Conservation (phyloP, 176 grass and related monocot genomes). For the Juncus effusus region DNA sequence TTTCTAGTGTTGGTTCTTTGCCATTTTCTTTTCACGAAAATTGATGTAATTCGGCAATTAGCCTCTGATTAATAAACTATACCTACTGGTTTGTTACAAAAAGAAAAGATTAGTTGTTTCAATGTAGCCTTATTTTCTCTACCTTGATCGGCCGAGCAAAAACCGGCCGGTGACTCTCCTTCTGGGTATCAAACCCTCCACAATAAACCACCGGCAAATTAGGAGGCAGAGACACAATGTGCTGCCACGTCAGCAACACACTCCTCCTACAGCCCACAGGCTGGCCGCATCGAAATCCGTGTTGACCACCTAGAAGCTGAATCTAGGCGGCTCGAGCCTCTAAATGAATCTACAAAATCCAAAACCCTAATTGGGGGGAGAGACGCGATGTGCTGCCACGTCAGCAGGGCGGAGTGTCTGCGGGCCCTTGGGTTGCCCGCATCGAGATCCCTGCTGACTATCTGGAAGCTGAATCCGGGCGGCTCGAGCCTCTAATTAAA, state of each 20-base stretch:
- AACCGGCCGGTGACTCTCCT: slow-evolving; percentile 96
- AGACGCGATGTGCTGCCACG: slow-evolving; percentile 98
- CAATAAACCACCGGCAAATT: slow-evolving; percentile 95
- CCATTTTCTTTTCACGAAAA: no score
- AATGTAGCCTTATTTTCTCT: not conserved
- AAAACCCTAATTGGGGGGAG: slow-evolving; percentile 82
- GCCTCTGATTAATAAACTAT: no score
- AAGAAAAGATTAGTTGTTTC: no score
- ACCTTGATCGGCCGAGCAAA: slow-evolving; percentile 99
- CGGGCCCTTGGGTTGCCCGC: slow-evolving; percentile 84
- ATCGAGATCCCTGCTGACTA: slow-evolving; percentile 95
- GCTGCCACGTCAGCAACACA: slow-evolving; percentile 93
- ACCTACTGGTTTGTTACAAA: no score
- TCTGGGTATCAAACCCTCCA: slow-evolving; percentile 92
- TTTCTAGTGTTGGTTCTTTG: no score
- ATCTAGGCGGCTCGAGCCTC: slow-evolving; percentile 82
- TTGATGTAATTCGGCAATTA: no score
- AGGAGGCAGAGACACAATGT: slow-evolving; percentile 87
- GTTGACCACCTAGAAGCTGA: slow-evolving; percentile 96
- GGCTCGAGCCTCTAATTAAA: slow-evolving; percentile 51
- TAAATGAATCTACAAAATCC: not conserved
- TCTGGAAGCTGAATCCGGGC: slow-evolving; percentile 94
- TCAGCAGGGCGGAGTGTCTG: slow-evolving; percentile 86
- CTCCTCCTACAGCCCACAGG: slow-evolving; percentile 87
- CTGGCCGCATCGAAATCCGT: slow-evolving; percentile 91